A percentile compares a stretch with the other conserved stretches of the same genome.
phyloP scores from a whole-genome alignment of 139 green algal genomes.

The Chlamydomonas sp. region DNA sequence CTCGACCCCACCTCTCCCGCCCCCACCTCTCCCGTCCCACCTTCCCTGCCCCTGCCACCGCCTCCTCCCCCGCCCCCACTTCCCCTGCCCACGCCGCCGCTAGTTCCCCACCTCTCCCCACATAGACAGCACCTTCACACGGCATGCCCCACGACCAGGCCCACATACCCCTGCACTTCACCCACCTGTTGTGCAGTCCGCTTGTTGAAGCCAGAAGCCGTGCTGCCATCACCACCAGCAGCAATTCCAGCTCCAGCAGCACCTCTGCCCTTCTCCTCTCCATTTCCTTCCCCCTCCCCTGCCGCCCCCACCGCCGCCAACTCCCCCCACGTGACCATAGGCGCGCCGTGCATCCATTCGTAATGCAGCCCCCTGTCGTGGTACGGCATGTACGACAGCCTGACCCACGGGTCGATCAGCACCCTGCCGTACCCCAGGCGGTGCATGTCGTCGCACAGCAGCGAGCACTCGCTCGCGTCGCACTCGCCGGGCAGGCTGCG shows the following conservation, averaged over 20 bases:
- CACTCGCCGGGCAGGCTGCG: constrained; percentile 47
- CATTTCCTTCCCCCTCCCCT: background rate
- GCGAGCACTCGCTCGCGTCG: constrained; percentile 61
- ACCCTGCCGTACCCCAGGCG: constrained; percentile 54
- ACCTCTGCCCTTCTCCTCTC: background rate
- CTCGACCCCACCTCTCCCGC: no score
- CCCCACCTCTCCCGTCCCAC: no score
- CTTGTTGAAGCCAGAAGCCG: no score
- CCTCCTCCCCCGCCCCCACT: no score
- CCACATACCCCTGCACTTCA: no score
- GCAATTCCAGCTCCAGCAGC: background rate
- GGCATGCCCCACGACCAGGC: no score
- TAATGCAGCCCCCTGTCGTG: constrained; percentile 7
- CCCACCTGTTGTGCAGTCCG: no score
- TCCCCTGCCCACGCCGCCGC: no score
- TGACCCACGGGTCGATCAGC: constrained; percentile 68
- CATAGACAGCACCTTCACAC: no score
- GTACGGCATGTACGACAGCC: constrained; percentile 54
- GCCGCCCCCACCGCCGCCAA: background rate
- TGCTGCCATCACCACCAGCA: background rate
- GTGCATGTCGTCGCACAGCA: constrained; percentile 70
- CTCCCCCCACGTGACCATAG: constrained; percentile 1
- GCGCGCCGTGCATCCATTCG: constrained; percentile 1
- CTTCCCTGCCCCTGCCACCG: no score
- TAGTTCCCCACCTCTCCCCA: no score